Evolutionary conservation across 805 yeast genomes (phyloP).

Genomic region (Candida insectorum): DNA sequence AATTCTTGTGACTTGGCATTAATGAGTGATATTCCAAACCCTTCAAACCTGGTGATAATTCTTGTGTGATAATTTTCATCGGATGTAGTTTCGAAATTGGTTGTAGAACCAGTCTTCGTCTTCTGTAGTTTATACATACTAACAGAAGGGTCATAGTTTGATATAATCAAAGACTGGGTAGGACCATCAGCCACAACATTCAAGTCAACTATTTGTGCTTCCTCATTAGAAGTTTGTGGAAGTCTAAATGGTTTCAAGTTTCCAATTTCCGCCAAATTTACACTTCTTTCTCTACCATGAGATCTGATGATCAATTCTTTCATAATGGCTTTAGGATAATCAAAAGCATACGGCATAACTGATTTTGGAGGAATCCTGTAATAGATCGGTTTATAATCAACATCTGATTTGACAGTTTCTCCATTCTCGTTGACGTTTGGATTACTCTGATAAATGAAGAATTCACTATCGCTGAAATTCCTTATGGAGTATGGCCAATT

Average conservation of each 20-base stretch:
- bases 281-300: constrained; percentile 68
- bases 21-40: constrained; percentile 83
- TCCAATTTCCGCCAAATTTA: constrained; percentile 92
- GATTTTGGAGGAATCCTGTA: constrained; percentile 84
- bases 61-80: constrained; percentile 53
- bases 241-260: constrained; percentile 81
- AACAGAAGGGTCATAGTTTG: constrained; percentile 74
- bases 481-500: constrained; percentile 93
- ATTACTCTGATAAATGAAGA: constrained; percentile 81
- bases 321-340: constrained; percentile 84
- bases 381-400: constrained; percentile 69
- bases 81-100: constrained; percentile 50
- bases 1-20: constrained; percentile 71
- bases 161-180: constrained; percentile 78
- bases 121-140: constrained; percentile 65
- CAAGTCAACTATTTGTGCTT: constrained; percentile 64
- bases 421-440: constrained; percentile 69
- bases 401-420: constrained; percentile 44
- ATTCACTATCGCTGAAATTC: constrained; percentile 85
- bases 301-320: constrained; percentile 76
- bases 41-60: constrained; percentile 67
- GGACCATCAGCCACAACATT: constrained; percentile 97
- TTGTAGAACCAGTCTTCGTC: constrained; percentile 24
- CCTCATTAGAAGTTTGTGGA: constrained; percentile 40
- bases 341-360: constrained; percentile 99